phyloP scores from a whole-genome alignment of 106 monocot genomes.

The Gastrodia elata region DNA sequence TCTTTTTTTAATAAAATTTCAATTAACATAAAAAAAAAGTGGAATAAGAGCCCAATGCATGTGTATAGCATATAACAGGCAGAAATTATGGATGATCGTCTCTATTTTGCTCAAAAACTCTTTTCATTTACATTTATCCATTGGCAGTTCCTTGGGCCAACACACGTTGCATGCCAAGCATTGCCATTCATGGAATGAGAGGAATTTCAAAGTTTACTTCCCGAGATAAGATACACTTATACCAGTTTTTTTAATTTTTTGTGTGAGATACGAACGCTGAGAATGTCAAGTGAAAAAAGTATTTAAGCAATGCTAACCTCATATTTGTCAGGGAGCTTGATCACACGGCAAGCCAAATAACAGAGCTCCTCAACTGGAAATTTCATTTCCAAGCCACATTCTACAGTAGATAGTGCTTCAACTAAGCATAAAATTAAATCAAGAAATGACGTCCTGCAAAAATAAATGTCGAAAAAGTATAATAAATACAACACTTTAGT shows the following conservation, averaged over 20 bases:
- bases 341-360: constrained; percentile 24
- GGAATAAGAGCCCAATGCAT: background rate
- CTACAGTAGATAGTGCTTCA: constrained; percentile 47
- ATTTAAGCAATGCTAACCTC: constrained; percentile 34
- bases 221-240: background rate
- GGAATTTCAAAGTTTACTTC: background rate
- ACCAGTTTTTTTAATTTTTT: background rate
- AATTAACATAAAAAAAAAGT: background rate
- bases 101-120: background rate
- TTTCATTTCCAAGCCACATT: constrained; percentile 29
- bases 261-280: background rate
- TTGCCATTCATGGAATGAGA: background rate
- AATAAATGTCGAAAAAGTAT: background rate
- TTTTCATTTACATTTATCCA: background rate
- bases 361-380: constrained; percentile 41
- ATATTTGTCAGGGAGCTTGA: constrained; percentile 61
- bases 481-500: background rate
- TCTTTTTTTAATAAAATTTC: no score
- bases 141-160: background rate
- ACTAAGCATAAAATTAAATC: constrained; percentile 40
- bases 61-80: background rate
- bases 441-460: constrained; percentile 38
- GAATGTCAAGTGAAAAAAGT: background rate
- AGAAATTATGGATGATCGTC: background rate
- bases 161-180: background rate